Evolutionary conservation across 2,329 filamentous ascomycete genomes (phyloP).

Genomic region (Fusarium sp.): DNA sequence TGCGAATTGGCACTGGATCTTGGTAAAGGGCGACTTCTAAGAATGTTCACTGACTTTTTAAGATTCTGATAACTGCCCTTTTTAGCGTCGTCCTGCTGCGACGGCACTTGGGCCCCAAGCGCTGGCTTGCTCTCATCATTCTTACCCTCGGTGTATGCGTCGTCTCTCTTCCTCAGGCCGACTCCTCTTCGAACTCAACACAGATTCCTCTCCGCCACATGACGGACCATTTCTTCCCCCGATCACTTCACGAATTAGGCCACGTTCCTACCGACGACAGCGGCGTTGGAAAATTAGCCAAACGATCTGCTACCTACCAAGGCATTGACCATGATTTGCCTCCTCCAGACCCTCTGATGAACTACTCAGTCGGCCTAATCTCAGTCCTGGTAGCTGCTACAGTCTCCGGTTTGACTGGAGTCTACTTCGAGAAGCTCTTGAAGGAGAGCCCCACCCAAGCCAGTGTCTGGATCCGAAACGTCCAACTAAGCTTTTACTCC

Average conservation of each 20-base stretch:
- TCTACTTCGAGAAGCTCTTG: slow-evolving; percentile 91
- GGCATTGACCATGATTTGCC: slow-evolving; percentile 79
- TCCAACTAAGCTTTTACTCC: slow-evolving; percentile 95
- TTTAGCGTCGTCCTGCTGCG: slow-evolving; percentile 87
- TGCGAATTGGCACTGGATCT: not conserved
- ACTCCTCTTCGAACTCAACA: slow-evolving; percentile 69
- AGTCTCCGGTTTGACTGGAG: slow-evolving; percentile 87
- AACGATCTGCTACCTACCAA: slow-evolving; percentile 87
- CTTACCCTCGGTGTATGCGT: slow-evolving; percentile 87
- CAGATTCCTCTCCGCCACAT: slow-evolving; percentile 73
- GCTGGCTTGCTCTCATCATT: slow-evolving; percentile 85
- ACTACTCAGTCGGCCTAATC: slow-evolving; percentile 82
- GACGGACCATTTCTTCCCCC: slow-evolving; percentile 79
- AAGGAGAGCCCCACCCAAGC: slow-evolving; percentile 84
- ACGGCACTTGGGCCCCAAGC: slow-evolving; percentile 77
- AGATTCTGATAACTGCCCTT: slow-evolving; percentile 89
- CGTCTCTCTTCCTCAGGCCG: slow-evolving; percentile 81
- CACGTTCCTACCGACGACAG: slow-evolving; percentile 58
- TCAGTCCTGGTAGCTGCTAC: slow-evolving; percentile 84
- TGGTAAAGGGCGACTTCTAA: not conserved
- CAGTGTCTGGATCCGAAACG: slow-evolving; percentile 93
- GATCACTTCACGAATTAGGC: slow-evolving; percentile 83
- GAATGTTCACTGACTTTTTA: slow-evolving; percentile 10
- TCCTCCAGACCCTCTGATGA: slow-evolving; percentile 71
- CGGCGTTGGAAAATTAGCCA: slow-evolving; percentile 48